These are phyloP conservation scores for Phaffia australis DNA, from an alignment of 768 basidiomycete species.

Conservation along the genomic window DNA sequence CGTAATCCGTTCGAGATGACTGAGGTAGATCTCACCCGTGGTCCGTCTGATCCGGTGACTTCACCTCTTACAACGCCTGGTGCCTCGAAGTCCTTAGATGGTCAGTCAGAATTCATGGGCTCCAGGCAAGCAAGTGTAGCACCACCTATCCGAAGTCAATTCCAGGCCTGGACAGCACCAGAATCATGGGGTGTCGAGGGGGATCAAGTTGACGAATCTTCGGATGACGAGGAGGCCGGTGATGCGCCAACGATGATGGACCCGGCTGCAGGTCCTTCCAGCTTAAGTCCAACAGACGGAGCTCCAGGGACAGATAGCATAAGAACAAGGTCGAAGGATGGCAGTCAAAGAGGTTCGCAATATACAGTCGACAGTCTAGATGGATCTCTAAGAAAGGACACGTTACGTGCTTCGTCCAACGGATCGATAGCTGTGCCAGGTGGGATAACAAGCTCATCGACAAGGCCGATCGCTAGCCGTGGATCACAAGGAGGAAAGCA, in stretches of 20 bases:
- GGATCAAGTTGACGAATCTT: slow-evolving; percentile 34
- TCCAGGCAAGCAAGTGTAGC: not conserved
- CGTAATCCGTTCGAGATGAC: slow-evolving; percentile 34
- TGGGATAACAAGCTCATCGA: no score
- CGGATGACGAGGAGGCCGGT: slow-evolving; percentile 28
- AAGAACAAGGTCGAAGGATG: slow-evolving; percentile 23
- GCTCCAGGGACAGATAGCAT: not conserved
- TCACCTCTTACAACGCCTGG: not conserved
- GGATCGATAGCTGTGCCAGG: no score
- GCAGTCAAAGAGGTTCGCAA: slow-evolving; percentile 3
- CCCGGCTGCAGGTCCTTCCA: not conserved
- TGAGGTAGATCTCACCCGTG: not conserved
- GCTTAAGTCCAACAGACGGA: not conserved
- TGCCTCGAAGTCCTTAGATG: not conserved
- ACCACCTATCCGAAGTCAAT: slow-evolving; percentile 18
- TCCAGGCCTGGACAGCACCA: slow-evolving; percentile 34
- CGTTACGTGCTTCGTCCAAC: no score
- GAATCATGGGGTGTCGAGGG: slow-evolving; percentile 45
- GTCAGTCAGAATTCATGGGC: not conserved
- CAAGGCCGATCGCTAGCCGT: no score
- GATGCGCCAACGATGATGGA: slow-evolving; percentile 13
- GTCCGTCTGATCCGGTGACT: not conserved
- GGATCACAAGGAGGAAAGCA: no score
- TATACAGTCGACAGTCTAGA: not conserved
- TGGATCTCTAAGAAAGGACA: not conserved